Base-by-base conservation (phyloP, 2,329 filamentous ascomycete genomes). In the Chaetomiaceae sp. region DNA sequence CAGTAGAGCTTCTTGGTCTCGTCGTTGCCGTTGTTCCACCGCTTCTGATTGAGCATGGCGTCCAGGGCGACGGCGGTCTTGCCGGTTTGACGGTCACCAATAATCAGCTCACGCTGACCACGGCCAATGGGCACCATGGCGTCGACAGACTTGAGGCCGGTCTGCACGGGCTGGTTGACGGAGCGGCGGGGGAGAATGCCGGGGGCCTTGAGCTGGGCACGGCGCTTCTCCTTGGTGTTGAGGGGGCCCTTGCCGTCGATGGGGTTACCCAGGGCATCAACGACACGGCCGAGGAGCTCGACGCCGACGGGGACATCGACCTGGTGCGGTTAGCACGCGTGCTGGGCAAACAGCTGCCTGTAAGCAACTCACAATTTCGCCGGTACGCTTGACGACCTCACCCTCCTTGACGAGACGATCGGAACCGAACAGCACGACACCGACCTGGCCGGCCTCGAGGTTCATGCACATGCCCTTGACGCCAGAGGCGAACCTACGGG, bases 381-480 rank as follows among this genome's bases (percentile, higher is more conserved):
- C 93, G 65, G 93, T 98, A 84, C 93, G 91, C 86, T 95, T 97
- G 75, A 98, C 93, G 60, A 87, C 91, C 82, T 98, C 91, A 69
- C 93, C 93, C 77, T 98, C 93, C 81, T 88, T 93, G 83, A 98
- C 93, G 65, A 96, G 82, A 90, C 93, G 90, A 78, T 98, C 93
- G 68, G 93, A 97, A 84, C 93, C 93, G 83, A 98, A 98, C 68
- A 98, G 83, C 83, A 98, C 93, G 67, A 98, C 90, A 95, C 93
- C 93, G 78, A 98, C 93, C 77, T 97, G 93, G 73, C 93, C 93
- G 74, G 93, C 93, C 79, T 98, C 93, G 76, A 98, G 84, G 87
- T 98, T 98, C 91, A 98, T 97, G 88, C 91, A 97, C 93, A 98
- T 98, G 74, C 93, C 93, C 85, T 97, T 97, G 75, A 97, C 93